Percentiles rank a stretch among this genome's conserved stretches.
Conservation (phyloP, 352 stramenopile species). For the Globisporangium okanoganense region DNA sequence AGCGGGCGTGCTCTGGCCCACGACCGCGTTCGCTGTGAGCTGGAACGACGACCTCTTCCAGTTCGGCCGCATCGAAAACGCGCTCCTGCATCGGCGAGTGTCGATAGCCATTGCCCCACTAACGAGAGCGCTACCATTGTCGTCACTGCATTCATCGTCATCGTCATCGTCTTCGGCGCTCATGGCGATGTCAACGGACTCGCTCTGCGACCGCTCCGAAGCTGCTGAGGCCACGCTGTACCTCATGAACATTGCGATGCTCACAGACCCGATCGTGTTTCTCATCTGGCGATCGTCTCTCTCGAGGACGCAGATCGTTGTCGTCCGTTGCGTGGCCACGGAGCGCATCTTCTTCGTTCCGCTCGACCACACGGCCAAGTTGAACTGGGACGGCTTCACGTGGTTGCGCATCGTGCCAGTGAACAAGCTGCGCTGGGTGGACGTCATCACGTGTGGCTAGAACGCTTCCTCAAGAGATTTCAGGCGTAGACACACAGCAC, state of each 20-base stretch:
- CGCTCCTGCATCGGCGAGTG: not conserved
- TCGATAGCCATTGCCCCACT: not conserved
- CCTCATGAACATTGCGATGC: constrained; percentile 25
- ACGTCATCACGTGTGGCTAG: constrained; percentile 7
- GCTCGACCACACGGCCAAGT: not conserved
- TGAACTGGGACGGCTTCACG: constrained; percentile 4
- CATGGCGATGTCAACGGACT: not conserved
- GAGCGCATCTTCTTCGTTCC: not conserved
- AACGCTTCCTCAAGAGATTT: not conserved
- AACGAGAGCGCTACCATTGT: not conserved
- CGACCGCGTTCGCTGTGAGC: constrained; percentile 2
- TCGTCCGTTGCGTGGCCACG: not conserved
- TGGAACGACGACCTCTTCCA: constrained; percentile 13
- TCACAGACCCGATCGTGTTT: constrained; percentile 22
- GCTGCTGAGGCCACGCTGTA: constrained; percentile 9
- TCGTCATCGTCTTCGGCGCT: not conserved
- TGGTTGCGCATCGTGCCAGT: not conserved
- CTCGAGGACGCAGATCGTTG: not conserved
- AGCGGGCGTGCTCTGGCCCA: not conserved
- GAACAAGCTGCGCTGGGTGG: not conserved
- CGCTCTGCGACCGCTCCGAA: constrained; percentile 9
- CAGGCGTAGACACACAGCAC: not conserved
- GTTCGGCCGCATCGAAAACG: not conserved
- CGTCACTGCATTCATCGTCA: not conserved
- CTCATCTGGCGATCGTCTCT: not conserved